A percentile compares a stretch with the other conserved stretches of the same genome.
Conservation (phyloP, 371 early-diverging fungal species). For the Polyrhizophydium stewartii region DNA sequence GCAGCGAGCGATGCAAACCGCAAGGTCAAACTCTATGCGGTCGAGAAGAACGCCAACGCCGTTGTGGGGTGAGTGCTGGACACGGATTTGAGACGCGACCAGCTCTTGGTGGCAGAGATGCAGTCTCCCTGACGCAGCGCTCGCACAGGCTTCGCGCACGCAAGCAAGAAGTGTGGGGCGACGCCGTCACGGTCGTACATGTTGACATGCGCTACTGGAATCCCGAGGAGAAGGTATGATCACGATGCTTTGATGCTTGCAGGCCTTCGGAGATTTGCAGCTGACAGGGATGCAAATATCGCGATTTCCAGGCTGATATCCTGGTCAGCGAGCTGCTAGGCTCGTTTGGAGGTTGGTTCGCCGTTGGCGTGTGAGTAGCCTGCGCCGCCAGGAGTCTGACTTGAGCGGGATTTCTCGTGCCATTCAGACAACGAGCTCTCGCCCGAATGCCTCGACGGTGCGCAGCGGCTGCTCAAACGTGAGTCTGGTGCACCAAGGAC, state of each 20-base stretch:
- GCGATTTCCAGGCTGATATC: constrained; percentile 66
- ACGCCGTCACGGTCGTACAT: constrained; percentile 73
- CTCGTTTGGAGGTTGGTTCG: constrained; percentile 70
- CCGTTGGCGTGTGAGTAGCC: neutral
- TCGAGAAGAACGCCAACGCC: constrained; percentile 96
- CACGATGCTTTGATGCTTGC: neutral
- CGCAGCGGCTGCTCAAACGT: constrained; percentile 77
- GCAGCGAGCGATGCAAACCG: constrained; percentile 68
- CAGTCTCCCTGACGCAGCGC: neutral
- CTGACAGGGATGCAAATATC: constrained; percentile 2
- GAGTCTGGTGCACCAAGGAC: constrained; percentile 2
- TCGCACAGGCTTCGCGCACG: constrained; percentile 63
- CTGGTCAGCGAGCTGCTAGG: constrained; percentile 88
- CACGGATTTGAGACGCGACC: no score
- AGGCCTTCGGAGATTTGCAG: neutral
- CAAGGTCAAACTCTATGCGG: constrained; percentile 68
- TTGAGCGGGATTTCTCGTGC: neutral
- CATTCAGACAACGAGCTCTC: constrained; percentile 86
- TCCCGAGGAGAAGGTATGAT: constrained; percentile 60
- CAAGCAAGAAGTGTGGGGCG: constrained; percentile 74
- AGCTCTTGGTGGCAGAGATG: neutral
- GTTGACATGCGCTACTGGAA: constrained; percentile 89
- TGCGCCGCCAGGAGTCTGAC: neutral
- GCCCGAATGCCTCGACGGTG: constrained; percentile 95
- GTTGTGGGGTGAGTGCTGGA: constrained; percentile 66